Percentiles rank a stretch among this genome's conserved stretches.
phyloP scores from a whole-genome alignment of 352 stramenopile species.

The Globisporangium camurandrum region DNA sequence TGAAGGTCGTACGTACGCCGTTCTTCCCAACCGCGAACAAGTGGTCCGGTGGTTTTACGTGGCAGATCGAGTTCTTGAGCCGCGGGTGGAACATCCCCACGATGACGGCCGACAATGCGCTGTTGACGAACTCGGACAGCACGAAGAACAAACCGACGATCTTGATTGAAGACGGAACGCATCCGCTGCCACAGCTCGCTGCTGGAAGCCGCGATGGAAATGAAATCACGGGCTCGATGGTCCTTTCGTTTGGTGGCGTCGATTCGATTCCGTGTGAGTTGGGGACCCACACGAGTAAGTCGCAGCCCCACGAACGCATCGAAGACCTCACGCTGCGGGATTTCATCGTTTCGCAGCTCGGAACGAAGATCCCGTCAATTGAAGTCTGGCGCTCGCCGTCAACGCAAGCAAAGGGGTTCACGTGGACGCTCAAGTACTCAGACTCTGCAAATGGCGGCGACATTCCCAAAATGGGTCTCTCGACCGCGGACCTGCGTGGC shows the following conservation, averaged over 20 bases:
- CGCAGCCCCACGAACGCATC: conserved; percentile 16
- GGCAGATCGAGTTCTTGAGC: conserved; percentile 89
- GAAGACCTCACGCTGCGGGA: conserved; percentile 26
- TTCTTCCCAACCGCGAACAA: conserved; percentile 77
- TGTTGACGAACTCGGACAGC: conserved; percentile 21
- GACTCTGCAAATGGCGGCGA: conserved; percentile 72
- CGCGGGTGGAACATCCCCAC: conserved; percentile 80
- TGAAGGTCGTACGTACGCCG: conserved; percentile 74
- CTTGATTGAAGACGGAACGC: conserved; percentile 35
- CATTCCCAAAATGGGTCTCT: conserved; percentile 42
- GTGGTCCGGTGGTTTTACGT: conserved; percentile 93
- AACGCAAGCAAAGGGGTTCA: conserved; percentile 65
- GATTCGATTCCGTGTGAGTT: conserved; percentile 26
- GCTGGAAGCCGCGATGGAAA: conserved; percentile 85
- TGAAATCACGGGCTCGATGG: conserved; percentile 84
- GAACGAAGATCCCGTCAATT: conserved; percentile 26
- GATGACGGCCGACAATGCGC: conserved; percentile 30
- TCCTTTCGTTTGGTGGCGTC: conserved; percentile 36
- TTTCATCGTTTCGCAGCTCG: conserved; percentile 39
- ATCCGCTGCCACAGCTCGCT: conserved; percentile 36
- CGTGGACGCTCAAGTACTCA: conserved; percentile 73
- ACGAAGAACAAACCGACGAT: conserved; percentile 14
- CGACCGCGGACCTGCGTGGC: conserved; percentile 28
- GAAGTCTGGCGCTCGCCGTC: conserved; percentile 49
- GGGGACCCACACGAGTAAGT: conserved; percentile 30